phyloP scores from a whole-genome alignment of 352 stramenopile species.

The Phytopythium delawarense region DNA sequence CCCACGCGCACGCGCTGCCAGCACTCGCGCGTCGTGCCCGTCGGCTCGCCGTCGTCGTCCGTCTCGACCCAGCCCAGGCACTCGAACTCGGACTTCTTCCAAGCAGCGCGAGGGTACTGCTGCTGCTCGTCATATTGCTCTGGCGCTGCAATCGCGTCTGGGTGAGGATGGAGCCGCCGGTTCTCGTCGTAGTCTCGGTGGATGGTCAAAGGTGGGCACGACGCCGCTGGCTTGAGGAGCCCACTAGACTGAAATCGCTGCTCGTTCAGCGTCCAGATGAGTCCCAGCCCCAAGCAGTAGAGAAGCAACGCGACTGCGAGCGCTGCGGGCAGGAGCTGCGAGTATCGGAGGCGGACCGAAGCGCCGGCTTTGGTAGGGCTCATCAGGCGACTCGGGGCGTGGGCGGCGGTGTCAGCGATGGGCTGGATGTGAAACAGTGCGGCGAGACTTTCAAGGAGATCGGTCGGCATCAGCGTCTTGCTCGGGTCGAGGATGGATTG shows the following conservation, averaged over 20 bases:
- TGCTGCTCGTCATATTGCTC: not conserved
- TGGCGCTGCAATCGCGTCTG: not conserved
- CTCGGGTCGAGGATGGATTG: not conserved
- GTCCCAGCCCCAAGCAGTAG: not conserved
- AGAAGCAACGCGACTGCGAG: not conserved
- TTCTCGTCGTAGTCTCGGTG: not conserved
- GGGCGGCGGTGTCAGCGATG: not conserved
- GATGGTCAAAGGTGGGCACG: not conserved
- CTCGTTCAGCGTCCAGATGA: slow-evolving; percentile 1
- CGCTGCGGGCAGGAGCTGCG: not conserved
- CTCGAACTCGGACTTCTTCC: slow-evolving; percentile 43
- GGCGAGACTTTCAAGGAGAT: not conserved
- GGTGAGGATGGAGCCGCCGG: not conserved
- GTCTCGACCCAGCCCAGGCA: slow-evolving; percentile 67
- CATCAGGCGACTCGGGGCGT: not conserved
- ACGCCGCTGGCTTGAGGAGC: not conserved
- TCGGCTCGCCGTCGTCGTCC: slow-evolving; percentile 40
- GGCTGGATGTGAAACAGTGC: not conserved
- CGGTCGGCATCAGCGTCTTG: not conserved
- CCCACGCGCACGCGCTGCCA: slow-evolving; percentile 56
- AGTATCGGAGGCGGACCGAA: not conserved
- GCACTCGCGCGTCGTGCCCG: slow-evolving; percentile 45
- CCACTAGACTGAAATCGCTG: not conserved
- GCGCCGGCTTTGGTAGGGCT: not conserved
- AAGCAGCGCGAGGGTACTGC: slow-evolving; percentile 13